These are phyloP conservation scores for Pleurotus salmoneostramineus DNA, from an alignment of 768 basidiomycete genomes.

Conservation along the genomic window DNA sequence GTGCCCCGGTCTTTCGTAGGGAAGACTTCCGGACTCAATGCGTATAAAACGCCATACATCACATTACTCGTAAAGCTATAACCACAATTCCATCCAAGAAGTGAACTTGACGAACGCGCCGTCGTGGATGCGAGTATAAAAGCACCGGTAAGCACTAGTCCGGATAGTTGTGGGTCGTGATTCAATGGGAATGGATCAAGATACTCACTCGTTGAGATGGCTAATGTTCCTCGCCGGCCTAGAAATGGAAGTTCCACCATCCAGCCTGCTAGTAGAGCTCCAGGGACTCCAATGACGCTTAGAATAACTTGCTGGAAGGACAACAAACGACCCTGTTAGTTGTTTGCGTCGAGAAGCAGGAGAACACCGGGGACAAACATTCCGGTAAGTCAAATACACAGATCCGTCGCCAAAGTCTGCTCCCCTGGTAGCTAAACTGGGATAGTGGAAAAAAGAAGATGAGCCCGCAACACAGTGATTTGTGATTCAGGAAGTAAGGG, in stretches of 20 bases:
- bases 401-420: slow-evolving; percentile 49
- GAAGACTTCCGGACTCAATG: slow-evolving; percentile 46
- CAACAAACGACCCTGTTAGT: slow-evolving; percentile 13
- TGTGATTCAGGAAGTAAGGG: background rate
- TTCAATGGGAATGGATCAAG: background rate
- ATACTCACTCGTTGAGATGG: slow-evolving; percentile 39
- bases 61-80: slow-evolving; percentile 49
- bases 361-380: slow-evolving; percentile 23
- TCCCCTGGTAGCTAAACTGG: slow-evolving; percentile 42
- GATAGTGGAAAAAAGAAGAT: background rate
- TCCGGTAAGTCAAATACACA: slow-evolving; percentile 53
- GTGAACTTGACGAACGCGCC: slow-evolving; percentile 43
- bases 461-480: background rate
- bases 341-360: background rate
- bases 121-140: slow-evolving; percentile 59
- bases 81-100: slow-evolving; percentile 58
- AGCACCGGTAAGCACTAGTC: slow-evolving; percentile 42
- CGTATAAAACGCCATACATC: slow-evolving; percentile 50
- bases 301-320: slow-evolving; percentile 46
- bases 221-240: slow-evolving; percentile 51
- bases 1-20: slow-evolving; percentile 54
- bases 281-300: slow-evolving; percentile 54
- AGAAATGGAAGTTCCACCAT: slow-evolving; percentile 46
- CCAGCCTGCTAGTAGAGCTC: slow-evolving; percentile 51
- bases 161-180: background rate